These are phyloP conservation scores for Croton setiger DNA, from an alignment of 441 rosid species.

Conservation along the genomic window DNA sequence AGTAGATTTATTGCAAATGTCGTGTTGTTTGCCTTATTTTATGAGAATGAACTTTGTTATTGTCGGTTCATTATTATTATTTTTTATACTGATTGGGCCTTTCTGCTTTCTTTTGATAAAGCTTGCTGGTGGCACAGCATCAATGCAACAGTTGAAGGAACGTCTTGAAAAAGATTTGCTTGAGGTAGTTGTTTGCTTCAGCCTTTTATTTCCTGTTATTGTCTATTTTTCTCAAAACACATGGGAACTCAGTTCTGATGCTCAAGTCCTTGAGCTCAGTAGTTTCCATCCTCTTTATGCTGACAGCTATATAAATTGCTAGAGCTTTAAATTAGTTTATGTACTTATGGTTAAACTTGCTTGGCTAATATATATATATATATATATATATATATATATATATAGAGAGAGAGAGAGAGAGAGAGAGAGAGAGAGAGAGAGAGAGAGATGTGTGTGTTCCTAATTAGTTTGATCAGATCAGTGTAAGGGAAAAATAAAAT, in stretches of 20 bases:
- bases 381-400: no score
- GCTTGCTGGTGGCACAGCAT: constrained; percentile 99
- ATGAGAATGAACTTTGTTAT: not conserved
- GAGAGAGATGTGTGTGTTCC: not conserved
- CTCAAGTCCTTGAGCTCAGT: not conserved
- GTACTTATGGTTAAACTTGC: not conserved
- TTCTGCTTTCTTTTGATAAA: constrained; percentile 28
- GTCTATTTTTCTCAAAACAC: not conserved
- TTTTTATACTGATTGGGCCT: not conserved
- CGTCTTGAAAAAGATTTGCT: constrained; percentile 98
- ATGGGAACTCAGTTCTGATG: not conserved
- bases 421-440: no score
- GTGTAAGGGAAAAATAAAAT: not conserved
- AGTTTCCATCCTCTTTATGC: constrained; percentile 1
- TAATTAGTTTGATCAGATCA: not conserved
- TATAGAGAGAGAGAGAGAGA: no score
- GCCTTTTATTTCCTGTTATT: not conserved
- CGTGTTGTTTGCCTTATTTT: not conserved
- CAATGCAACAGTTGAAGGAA: constrained; percentile 99
- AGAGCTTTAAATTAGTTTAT: not conserved
- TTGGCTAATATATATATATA: not conserved
- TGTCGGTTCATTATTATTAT: not conserved
- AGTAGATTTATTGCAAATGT: not conserved
- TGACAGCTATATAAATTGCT: not conserved
- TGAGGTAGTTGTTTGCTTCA: constrained; percentile 50